Percentiles rank a stretch among this genome's conserved stretches.
phyloP scores from a whole-genome alignment of 306 rosid genomes.

The Cucurbita moschata region DNA sequence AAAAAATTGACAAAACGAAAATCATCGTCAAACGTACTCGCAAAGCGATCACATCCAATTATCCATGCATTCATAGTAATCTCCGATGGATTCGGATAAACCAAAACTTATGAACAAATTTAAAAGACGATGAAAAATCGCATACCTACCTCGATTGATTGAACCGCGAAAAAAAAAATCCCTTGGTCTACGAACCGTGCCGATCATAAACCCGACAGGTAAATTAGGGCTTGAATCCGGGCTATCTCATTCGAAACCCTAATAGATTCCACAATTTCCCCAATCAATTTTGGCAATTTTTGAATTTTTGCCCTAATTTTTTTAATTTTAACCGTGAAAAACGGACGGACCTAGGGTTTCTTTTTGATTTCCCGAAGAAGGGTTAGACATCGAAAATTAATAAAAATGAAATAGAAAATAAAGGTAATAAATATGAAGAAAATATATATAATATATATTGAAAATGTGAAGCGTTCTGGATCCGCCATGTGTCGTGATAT shows the following conservation, averaged over 20 bases:
- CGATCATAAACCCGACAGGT: slow-evolving; percentile 30
- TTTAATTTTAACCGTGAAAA: slow-evolving; percentile 34
- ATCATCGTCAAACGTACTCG: slow-evolving; percentile 6
- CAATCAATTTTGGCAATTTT: slow-evolving; percentile 20
- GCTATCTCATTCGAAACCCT: slow-evolving; percentile 45
- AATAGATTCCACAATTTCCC: slow-evolving; percentile 22
- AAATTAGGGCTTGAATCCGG: slow-evolving; percentile 35
- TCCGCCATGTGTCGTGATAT: slow-evolving; percentile 15
- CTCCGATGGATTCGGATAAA: slow-evolving; percentile 7
- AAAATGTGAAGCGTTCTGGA: background rate
- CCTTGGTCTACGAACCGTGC: slow-evolving; percentile 17
- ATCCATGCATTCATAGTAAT: slow-evolving; percentile 18
- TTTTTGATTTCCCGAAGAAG: slow-evolving; percentile 22
- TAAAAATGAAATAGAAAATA: slow-evolving; percentile 7
- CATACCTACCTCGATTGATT: slow-evolving; percentile 38
- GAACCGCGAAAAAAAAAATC: slow-evolving; percentile 7
- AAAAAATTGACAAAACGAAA: slow-evolving; percentile 17
- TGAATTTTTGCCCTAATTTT: slow-evolving; percentile 5
- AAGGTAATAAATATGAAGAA: slow-evolving; percentile 7
- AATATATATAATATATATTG: background rate
- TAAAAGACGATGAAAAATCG: background rate
- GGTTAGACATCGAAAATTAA: slow-evolving; percentile 39
- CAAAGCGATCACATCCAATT: slow-evolving; percentile 20
- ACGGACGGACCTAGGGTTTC: slow-evolving; percentile 71
- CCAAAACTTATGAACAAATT: slow-evolving; percentile 1